phyloP scores from a whole-genome alignment of 176 grass and related monocot species.

The Neostapfia colusana region DNA sequence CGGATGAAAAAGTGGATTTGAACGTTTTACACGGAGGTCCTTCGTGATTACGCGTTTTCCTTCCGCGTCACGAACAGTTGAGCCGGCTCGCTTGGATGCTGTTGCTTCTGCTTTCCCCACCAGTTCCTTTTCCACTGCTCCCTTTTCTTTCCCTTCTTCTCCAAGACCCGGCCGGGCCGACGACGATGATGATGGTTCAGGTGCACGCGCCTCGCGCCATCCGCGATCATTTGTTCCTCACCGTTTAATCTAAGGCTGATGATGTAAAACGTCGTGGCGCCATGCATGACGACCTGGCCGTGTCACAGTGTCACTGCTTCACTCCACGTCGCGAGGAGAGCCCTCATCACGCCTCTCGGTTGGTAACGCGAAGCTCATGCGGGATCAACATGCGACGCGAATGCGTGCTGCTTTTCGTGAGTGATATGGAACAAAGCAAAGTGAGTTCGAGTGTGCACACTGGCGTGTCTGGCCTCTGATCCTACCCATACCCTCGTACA shows the following conservation, averaged over 20 bases:
- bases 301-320: too few species aligned
- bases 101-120: neutral
- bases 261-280: neutral
- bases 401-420: too few species aligned
- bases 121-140: neutral
- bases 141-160: neutral
- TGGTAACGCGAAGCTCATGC: too few species aligned
- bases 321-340: neutral
- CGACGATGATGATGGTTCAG: constrained; percentile 26
- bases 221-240: neutral
- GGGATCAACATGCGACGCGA: too few species aligned
- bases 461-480: too few species aligned
- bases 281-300: neutral
- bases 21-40: too few species aligned
- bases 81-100: neutral
- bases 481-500: too few species aligned
- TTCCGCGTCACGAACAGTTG: too few species aligned
- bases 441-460: too few species aligned
- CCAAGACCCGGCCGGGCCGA: neutral
- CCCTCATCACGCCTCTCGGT: neutral
- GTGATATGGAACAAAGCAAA: too few species aligned
- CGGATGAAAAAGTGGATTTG: too few species aligned
- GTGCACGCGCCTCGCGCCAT: constrained; percentile 18
- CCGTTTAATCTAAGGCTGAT: neutral
- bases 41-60: too few species aligned